phyloP scores from a whole-genome alignment of 306 rosid species.

The Pyrus bretschneideri region DNA sequence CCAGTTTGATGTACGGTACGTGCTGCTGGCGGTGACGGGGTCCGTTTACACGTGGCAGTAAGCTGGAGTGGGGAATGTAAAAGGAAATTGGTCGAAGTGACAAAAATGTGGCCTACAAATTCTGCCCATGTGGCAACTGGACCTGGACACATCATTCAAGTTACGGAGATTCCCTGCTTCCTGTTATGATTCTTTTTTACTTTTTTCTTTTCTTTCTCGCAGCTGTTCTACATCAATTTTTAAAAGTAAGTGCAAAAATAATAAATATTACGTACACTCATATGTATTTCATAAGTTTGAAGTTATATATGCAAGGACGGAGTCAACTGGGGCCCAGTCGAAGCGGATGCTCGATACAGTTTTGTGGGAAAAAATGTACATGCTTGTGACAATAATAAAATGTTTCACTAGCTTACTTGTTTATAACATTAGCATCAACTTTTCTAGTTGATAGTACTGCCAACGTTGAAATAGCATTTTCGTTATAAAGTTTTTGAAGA shows the following conservation, averaged over 20 bases:
- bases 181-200: not conserved
- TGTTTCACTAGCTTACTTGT: too few species aligned
- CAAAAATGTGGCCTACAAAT: not conserved
- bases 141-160: slow-evolving; percentile 1
- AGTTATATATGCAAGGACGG: too few species aligned
- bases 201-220: not conserved
- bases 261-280: too few species aligned
- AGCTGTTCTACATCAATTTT: not conserved
- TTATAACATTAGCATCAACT: too few species aligned
- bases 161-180: not conserved
- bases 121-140: slow-evolving; percentile 3
- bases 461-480: too few species aligned
- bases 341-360: too few species aligned
- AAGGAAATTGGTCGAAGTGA: not conserved
- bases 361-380: too few species aligned
- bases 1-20: not conserved
- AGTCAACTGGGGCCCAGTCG: too few species aligned
- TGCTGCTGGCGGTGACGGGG: not conserved
- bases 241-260: not conserved
- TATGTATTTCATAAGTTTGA: too few species aligned
- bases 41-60: not conserved
- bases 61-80: not conserved
- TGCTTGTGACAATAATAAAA: too few species aligned
- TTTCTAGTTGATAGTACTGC: too few species aligned
- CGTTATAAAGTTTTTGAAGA: too few species aligned